phyloP scores from a whole-genome alignment of 495 filamentous ascomycete genomes.

The Penicillium mononematosum region DNA sequence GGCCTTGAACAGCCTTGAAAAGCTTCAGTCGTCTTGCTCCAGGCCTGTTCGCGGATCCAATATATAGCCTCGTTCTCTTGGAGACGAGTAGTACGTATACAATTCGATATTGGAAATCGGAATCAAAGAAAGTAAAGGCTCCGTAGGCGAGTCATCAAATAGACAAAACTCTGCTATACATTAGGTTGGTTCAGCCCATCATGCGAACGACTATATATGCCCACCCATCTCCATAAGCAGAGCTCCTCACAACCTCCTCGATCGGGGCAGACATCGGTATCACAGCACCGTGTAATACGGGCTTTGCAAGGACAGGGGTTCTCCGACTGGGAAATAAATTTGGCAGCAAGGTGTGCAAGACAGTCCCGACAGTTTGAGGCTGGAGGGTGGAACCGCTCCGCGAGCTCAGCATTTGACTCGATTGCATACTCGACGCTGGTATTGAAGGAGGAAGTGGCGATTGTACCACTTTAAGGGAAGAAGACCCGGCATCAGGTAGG shows the following conservation, averaged over 20 bases:
- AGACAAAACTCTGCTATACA: too few relatives aligned
- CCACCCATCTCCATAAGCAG: conserved; percentile 91
- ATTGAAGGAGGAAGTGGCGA: conserved; percentile 58
- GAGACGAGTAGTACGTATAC: too few relatives aligned
- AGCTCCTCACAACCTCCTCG: conserved; percentile 77
- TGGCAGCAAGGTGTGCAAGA: conserved; percentile 75
- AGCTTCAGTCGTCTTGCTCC: too few relatives aligned
- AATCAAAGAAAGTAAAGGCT: neutral
- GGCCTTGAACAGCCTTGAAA: too few relatives aligned
- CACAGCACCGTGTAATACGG: conserved; percentile 82
- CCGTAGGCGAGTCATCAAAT: too few relatives aligned
- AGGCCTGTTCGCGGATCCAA: too few relatives aligned
- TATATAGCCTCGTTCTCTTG: too few relatives aligned
- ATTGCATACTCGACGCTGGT: conserved; percentile 22
- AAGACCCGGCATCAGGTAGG: conserved; percentile 43
- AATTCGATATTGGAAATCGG: too few relatives aligned
- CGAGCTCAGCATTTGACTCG: conserved; percentile 30
- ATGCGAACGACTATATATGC: conserved; percentile 82
- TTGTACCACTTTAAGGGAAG: conserved; percentile 67
- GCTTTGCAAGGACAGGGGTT: conserved; percentile 85
- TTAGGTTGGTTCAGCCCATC: too few relatives aligned
- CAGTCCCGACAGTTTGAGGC: conserved; percentile 76
- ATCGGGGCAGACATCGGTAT: conserved; percentile 81
- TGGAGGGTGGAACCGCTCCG: conserved; percentile 42
- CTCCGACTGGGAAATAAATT: conserved; percentile 82